These are phyloP conservation scores for Fusarium neocosmosporiellum DNA, from an alignment of 2,329 filamentous ascomycete genomes.

Conservation along the genomic window DNA sequence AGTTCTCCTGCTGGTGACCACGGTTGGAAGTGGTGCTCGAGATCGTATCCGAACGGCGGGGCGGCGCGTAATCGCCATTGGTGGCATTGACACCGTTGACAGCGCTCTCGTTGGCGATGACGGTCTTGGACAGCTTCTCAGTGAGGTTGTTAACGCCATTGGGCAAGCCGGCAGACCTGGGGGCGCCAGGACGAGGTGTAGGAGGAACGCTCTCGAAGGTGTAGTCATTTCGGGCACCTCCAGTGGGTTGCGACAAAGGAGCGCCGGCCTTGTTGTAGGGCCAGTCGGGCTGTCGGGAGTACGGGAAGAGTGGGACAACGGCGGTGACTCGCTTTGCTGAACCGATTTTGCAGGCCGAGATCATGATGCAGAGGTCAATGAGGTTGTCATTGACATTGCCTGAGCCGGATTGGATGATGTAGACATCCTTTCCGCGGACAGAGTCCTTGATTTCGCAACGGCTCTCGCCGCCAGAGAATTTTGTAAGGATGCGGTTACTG, in stretches of 20 bases:
- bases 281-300: conserved; percentile 94
- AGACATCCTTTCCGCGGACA: conserved; percentile 97
- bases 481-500: conserved; percentile 84
- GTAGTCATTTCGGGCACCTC: conserved; percentile 67
- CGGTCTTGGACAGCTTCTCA: conserved; percentile 76
- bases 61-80: conserved; percentile 46
- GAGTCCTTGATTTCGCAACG: conserved; percentile 96
- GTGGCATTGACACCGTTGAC: conserved; percentile 41
- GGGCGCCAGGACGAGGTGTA: conserved; percentile 80
- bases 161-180: conserved; percentile 72
- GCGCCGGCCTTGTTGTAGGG: conserved; percentile 97
- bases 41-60: conserved; percentile 50
- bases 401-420: conserved; percentile 94
- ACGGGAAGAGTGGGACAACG: conserved; percentile 94
- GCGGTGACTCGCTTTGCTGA: conserved; percentile 94
- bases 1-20: conserved; percentile 53
- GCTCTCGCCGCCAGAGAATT: conserved; percentile 96
- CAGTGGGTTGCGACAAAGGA: conserved; percentile 76
- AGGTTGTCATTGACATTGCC: conserved; percentile 96
- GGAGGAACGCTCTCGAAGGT: conserved; percentile 94
- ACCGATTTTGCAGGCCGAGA: conserved; percentile 96
- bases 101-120: conserved; percentile 61
- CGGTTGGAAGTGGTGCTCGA: conserved; percentile 51
- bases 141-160: conserved; percentile 78
- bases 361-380: conserved; percentile 96